Evolutionary conservation across 495 filamentous ascomycete species (phyloP).

Genomic region (Hypoxylon perforatum): DNA sequence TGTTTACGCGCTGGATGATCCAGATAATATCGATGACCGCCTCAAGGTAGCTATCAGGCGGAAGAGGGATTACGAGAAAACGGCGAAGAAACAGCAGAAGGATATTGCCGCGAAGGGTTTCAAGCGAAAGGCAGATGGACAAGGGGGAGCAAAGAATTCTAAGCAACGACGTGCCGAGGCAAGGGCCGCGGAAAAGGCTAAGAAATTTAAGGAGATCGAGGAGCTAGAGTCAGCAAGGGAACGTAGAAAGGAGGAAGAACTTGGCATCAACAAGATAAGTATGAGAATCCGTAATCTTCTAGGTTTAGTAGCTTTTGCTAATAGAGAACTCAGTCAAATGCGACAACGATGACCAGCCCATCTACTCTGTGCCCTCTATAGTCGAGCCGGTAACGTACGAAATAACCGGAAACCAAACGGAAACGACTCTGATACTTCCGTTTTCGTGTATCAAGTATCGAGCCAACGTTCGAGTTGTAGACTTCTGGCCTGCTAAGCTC

Average conservation of each 20-base stretch:
- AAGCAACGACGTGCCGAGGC: conserved; percentile 30
- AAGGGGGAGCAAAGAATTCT: conserved; percentile 34
- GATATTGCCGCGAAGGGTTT: conserved; percentile 37
- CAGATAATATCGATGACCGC: conserved; percentile 60
- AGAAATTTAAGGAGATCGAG: conserved; percentile 40
- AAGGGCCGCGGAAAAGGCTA: conserved; percentile 28
- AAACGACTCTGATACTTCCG: conserved; percentile 61
- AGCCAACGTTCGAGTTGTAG: conserved; percentile 75
- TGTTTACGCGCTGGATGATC: conserved; percentile 50
- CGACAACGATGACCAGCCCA: conserved; percentile 52
- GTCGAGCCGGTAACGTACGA: conserved; percentile 53
- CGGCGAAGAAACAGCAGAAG: conserved; percentile 60
- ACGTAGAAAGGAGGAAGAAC: conserved; percentile 38
- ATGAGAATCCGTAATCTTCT: neutral
- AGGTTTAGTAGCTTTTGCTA: neutral
- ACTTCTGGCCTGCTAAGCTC: conserved; percentile 78
- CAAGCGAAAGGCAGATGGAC: conserved; percentile 51
- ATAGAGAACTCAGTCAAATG: conserved; percentile 53
- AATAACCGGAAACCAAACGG: conserved; percentile 47
- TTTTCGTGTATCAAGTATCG: conserved; percentile 82
- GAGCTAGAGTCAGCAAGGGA: conserved; percentile 49
- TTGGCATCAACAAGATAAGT: conserved; percentile 45
- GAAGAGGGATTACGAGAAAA: conserved; percentile 69
- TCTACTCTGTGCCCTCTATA: conserved; percentile 62
- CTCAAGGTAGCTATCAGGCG: conserved; percentile 71